phyloP scores from a whole-genome alignment of 192 early-diverging fungal genomes.

The Spinellus fusiger region DNA sequence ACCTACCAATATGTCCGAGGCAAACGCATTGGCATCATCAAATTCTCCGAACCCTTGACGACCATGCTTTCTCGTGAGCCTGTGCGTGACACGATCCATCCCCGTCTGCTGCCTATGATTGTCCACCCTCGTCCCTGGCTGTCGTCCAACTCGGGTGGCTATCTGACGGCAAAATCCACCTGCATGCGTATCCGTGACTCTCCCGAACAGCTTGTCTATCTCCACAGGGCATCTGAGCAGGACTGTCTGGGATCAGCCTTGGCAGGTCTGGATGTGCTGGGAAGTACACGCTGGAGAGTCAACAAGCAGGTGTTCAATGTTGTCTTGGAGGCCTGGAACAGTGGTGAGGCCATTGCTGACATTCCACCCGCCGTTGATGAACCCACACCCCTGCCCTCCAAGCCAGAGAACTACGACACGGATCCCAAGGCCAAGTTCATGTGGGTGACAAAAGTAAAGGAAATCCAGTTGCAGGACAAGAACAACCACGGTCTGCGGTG shows the following conservation, averaged over 20 bases:
- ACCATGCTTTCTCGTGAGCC: slow-evolving; percentile 61
- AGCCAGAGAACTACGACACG: slow-evolving; percentile 60
- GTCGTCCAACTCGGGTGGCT: slow-evolving; percentile 78
- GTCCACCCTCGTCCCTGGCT: slow-evolving; percentile 90
- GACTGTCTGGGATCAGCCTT: slow-evolving; percentile 62
- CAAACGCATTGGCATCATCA: slow-evolving; percentile 70
- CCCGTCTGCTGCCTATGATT: slow-evolving; percentile 89
- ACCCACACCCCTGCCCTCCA: slow-evolving; percentile 38
- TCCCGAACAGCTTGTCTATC: slow-evolving; percentile 69
- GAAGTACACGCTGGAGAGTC: slow-evolving; percentile 80
- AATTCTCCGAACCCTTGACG: slow-evolving; percentile 56
- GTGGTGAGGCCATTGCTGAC: slow-evolving; percentile 62
- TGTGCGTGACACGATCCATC: slow-evolving; percentile 53
- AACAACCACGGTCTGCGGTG: slow-evolving; percentile 86
- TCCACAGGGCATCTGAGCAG: slow-evolving; percentile 72
- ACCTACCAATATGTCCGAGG: slow-evolving; percentile 52
- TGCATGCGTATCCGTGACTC: slow-evolving; percentile 74
- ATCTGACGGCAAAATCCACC: slow-evolving; percentile 60
- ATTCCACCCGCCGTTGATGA: slow-evolving; percentile 59
- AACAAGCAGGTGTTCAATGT: slow-evolving; percentile 80
- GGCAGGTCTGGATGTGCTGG: slow-evolving; percentile 81
- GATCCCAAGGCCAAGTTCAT: slow-evolving; percentile 46
- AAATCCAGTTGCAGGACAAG: slow-evolving; percentile 50
- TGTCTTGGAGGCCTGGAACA: slow-evolving; percentile 85
- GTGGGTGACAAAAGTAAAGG: slow-evolving; percentile 50